Evolutionary conservation across 73 alveolate species (phyloP), one percentile per base, ranked within the genome.

Genomic region (Loxodes magnus): DNA sequence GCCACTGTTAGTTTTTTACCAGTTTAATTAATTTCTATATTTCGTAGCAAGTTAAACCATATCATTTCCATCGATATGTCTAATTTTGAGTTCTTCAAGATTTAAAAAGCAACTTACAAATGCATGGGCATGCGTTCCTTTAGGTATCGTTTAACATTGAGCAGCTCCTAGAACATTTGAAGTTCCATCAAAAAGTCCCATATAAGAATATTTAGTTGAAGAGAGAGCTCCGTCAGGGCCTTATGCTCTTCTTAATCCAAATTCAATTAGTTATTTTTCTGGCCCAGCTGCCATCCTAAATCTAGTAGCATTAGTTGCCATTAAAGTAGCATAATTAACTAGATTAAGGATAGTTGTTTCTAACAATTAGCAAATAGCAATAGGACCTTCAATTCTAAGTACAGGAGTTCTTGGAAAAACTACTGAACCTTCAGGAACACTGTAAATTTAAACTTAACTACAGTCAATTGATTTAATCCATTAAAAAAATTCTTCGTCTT

Each of bases 151-250:
- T n/a, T 31, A 9, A 54, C 27, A 3, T 1, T 60, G 64, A 43
- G 49, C 35, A 14, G 89, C 96, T 10, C 83, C 96, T 29, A 68
- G 43, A 43, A 74, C 85, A 64, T 85, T 75, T 20, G 82, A 49
- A 1, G 92, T 65, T 21, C 93, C 93, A 30, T 77, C 87, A 63
- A 86, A 86, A 26, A 78, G 79, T n/a, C 97, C 97, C 17, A 86
- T 55, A 53, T 65, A 86, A 4, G 89, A 55, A 51, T 82, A 86
- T 42, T 77, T 58, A 5, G 74, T 76, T 19, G 97, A 93, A 17
- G 88, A 58, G 54, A 86, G 19, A 9, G 80, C 94, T n/a, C 97
- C 97, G 53, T 86, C 88, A 14, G 97, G 93, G 2, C 97, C 97
- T 55, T 86, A 65, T n/a, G 97, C 97, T 55, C 97, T 55, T 51